Conservation (phyloP, 805 yeast genomes). For the Debaryomyces hansenii region DNA sequence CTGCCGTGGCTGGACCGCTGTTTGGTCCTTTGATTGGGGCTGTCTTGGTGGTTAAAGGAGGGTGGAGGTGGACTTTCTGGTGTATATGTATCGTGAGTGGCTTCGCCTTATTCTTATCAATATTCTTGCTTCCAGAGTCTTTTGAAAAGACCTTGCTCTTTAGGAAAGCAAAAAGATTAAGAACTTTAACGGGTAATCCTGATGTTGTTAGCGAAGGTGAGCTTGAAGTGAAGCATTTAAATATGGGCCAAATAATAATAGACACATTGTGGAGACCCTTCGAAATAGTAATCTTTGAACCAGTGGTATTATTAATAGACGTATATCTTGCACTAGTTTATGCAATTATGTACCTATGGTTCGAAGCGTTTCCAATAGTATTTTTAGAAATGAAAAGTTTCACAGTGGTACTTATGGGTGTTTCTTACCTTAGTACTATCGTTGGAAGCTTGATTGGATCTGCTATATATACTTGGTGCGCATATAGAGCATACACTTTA, state of each 20-base stretch:
- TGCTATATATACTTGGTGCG: constrained; percentile 20
- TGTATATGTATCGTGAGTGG: constrained; percentile 37
- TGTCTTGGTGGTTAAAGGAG: constrained; percentile 32
- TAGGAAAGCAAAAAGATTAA: constrained; percentile 42
- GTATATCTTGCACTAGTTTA: constrained; percentile 49
- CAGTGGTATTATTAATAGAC: constrained; percentile 49
- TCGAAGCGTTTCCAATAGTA: constrained; percentile 58
- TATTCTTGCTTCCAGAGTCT: constrained; percentile 46
- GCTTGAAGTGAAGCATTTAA: constrained; percentile 16
- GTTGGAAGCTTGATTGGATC: constrained; percentile 40
- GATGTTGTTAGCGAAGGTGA: constrained; percentile 38
- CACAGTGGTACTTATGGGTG: constrained; percentile 43
- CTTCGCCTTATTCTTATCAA: constrained; percentile 27
- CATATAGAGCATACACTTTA: constrained; percentile 15
- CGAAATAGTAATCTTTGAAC: constrained; percentile 47
- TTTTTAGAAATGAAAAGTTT: constrained; percentile 43
- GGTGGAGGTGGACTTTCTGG: constrained; percentile 55
- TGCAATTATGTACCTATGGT: constrained; percentile 50
- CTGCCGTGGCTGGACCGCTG: constrained; percentile 55
- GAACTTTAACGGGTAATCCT: constrained; percentile 42
- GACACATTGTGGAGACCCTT: constrained; percentile 46
- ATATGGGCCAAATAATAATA: constrained; percentile 12
- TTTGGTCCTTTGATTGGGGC: constrained; percentile 61
- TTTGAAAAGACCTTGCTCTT: constrained; percentile 39
- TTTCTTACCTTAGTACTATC: constrained; percentile 14